Base-by-base conservation (phyloP, 139 green algal species). In the Yamagishiella unicocca region DNA sequence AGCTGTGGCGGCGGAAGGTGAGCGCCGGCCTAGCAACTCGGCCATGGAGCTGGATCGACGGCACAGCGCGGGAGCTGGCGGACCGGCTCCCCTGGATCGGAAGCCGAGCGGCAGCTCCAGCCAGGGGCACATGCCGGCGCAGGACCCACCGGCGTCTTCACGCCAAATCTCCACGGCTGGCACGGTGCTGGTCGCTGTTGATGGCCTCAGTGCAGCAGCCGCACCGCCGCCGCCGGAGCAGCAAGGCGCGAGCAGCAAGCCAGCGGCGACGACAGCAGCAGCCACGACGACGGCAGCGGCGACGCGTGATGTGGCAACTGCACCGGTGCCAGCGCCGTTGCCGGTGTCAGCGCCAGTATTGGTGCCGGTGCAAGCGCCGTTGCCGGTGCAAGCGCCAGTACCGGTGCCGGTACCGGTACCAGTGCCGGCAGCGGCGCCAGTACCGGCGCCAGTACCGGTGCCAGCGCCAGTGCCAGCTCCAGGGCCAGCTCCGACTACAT, bases 61-160 rank as follows among this genome's bases (percentile, higher is more conserved):
- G 27, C n/a, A 2, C 80, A 77, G 31, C 31, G 14, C 62, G 14
- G 76, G 76, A 1, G 75, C 33, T 2, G 21, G 53, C 22, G 53
- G 35, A 2, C 3, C 42, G 27, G 37, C 25, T 22, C 10, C 17
- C 4, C 8, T 84, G 2, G 77, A 85, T 66, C 61, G 61, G 24
- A 71, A 37, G 43, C 2, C 38, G 0, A 85, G 79, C 79, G 31
- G 53, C 40, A 85, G 29, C 31, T 64, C 40, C 61, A 75, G 79
- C 61, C 61, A 62, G 50, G 50, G 75, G 29, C 73, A 46, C 37
- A 43, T 81, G 45, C 40, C 29, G 45, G 45, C 27, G 45, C 29
- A 4, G 45, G 43, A 66, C 19, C 45, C 45, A 17, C 8, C 4
- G 27, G 45, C 8, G 9, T 10, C 70, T 31, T 22, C 70, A 31